A percentile compares a stretch with the other conserved stretches of the same genome.
phyloP scores from a whole-genome alignment of 1,139 yeast species.

The Geotrichum klebahnii region DNA sequence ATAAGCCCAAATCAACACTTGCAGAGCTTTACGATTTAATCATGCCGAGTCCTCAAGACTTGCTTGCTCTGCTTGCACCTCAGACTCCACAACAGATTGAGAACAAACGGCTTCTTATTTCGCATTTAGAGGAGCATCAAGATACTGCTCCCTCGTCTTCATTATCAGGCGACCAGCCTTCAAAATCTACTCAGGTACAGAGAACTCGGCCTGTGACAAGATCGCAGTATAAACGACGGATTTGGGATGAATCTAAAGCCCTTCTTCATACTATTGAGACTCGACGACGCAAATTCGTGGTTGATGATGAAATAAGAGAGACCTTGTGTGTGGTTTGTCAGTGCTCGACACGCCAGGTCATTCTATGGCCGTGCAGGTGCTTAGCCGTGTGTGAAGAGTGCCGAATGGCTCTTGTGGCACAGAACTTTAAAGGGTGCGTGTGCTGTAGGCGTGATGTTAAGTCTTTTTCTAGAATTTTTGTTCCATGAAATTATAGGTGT shows the following conservation, averaged over 20 bases:
- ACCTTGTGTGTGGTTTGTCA: conserved; percentile 75
- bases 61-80: conserved; percentile 29
- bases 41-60: conserved; percentile 26
- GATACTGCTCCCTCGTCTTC: too few relatives aligned
- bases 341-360: conserved; percentile 64
- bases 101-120: conserved; percentile 25
- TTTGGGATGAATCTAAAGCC: conserved; percentile 22
- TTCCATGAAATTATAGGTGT: conserved; percentile 33
- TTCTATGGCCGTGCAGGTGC: conserved; percentile 92
- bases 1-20: conserved; percentile 16
- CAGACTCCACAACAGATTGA: conserved; percentile 27
- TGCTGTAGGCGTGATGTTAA: conserved; percentile 77
- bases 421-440: conserved; percentile 76
- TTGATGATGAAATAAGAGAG: conserved; percentile 17
- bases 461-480: conserved; percentile 41
- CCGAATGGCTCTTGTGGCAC: conserved; percentile 65
- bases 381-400: conserved; percentile 84
- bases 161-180: too few relatives aligned
- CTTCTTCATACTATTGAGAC: conserved; percentile 23
- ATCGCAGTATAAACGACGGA: conserved; percentile 25
- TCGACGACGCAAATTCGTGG: conserved; percentile 20
- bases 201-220: conserved; percentile 25
- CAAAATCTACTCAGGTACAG: not conserved
- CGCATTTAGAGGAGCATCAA: conserved; percentile 15
- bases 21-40: conserved; percentile 28